Evolutionary conservation across 192 early-diverging fungal species (phyloP), one percentile per base, ranked within the genome.

Genomic region (Entomortierella beljakovae): DNA sequence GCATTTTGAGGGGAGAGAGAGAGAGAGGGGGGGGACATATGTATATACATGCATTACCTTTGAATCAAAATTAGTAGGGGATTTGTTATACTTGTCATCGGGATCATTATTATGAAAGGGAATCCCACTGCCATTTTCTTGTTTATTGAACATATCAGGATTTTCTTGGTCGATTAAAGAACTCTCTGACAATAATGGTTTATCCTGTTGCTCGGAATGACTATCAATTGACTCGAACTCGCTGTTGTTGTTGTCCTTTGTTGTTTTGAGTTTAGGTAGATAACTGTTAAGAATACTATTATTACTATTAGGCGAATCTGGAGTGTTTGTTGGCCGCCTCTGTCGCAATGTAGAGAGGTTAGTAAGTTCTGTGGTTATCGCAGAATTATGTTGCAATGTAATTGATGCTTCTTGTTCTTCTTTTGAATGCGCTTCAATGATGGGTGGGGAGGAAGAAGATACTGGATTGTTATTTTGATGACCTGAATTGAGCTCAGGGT

Each of bases 11-110:
- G 6, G 13, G 6, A 8, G 37, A 8, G 6, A 6, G 6, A 38
- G 6, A 8, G 37, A 8, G 6, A 13, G 37, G 13, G 6, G 37
- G 13, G 13, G 13, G 37, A 38, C 37, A 8, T 38, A 8, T 38
- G 26, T 20, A 7, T 68, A 23, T 32, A 11, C n/a, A 0, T 40
- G 20, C 1, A 33, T 8, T 61, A 75, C 72, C 72, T 64, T 34
- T 1, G 73, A 52, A n/a, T 68, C 61, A 7, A 60, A 53, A 34
- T 28, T 33, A 1, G 55, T 48, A 0, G 65, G 53, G 0, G 52
- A 6, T 40, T 76, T 77, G 34, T 40, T 48, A 29, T 77, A 77
- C 55, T 68, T 77, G 73, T 77, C 73, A 31, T 77, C 73, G 15
- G 35, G 26, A 43, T 77, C 66, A 2, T 40, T 33, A 22, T 60